A percentile compares a stretch with the other conserved stretches of the same genome.
Evolutionary conservation across 495 filamentous ascomycete genomes (phyloP).

Genomic region (Daldinia childiae): DNA sequence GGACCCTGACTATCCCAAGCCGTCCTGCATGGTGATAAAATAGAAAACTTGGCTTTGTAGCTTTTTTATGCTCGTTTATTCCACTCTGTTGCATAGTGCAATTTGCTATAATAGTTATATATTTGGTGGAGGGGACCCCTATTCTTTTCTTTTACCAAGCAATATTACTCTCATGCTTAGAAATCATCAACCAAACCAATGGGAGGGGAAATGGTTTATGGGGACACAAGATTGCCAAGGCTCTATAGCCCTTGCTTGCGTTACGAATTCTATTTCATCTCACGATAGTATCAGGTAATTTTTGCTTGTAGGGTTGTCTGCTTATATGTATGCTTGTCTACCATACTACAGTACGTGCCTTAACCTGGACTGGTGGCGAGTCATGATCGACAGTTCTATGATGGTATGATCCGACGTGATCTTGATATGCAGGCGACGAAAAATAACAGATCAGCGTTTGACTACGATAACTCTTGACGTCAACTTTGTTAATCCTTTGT

Average conservation of each 20-base stretch:
- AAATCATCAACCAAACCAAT: conserved; percentile 25
- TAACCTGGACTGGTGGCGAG: conserved; percentile 19
- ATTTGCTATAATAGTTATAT: neutral
- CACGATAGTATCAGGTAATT: conserved; percentile 37
- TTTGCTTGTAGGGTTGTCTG: conserved; percentile 2
- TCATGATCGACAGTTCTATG: conserved; percentile 35
- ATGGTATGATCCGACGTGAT: conserved; percentile 33
- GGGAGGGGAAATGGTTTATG: conserved; percentile 7
- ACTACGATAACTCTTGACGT: conserved; percentile 27
- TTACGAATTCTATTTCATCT: conserved; percentile 16
- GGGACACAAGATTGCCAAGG: conserved; percentile 21
- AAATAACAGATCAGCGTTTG: conserved; percentile 3
- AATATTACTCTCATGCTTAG: conserved; percentile 32
- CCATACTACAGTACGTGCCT: neutral
- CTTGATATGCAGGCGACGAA: conserved; percentile 2
- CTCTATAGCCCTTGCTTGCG: neutral
- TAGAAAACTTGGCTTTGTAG: conserved; percentile 14
- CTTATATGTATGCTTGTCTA: neutral
- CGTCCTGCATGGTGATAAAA: conserved; percentile 25
- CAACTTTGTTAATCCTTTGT: conserved; percentile 6
- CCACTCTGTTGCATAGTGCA: neutral
- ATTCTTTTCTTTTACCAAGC: conserved; percentile 24
- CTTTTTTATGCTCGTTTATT: conserved; percentile 19
- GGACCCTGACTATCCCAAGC: conserved; percentile 30
- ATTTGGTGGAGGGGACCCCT: neutral